Evolutionary conservation across 768 basidiomycete genomes (phyloP), one percentile per base, ranked within the genome.

Genomic region (Crassisporium funariophilum): DNA sequence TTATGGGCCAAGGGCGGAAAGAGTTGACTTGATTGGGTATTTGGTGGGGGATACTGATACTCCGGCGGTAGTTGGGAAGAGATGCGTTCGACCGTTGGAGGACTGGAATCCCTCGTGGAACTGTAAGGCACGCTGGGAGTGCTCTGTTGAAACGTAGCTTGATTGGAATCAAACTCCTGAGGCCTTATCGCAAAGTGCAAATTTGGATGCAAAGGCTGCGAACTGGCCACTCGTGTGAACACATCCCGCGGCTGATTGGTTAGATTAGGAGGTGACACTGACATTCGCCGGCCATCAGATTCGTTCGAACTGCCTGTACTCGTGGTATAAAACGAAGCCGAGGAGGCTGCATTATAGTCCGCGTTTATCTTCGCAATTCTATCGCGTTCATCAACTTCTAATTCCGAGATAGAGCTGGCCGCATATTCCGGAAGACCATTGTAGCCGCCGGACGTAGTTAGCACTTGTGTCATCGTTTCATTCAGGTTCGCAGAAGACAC

Each of bases 331-430:
- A 70, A 71, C 8, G 67, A 66, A n/a, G 62, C 59, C 24, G 71
- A 69, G 7, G 70, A 56, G 1, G 67, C 64, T 13, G 73, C 65
- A 43, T 78, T 77, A 41, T 68, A 67, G 44, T 67, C 65, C 7
- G 76, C 73, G 41, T 78, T 77, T 17, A 65, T 61, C 47, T 64
- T 60, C 5, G 76, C 74, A 11, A 75, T 47, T 6, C 58, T 61
- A 19, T 76, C 64, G 12, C 69, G 62, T 41, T 72, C 72, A 34
- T 68, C 64, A n/a, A 71, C 67, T 46, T 75, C 72, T 15, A 66
- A 62, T 38, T 73, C 70, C 9, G 68, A 68, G 37, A 58, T 40
- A 25, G 65, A 50, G 55, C 65, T 63, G 15, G 54, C 57, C 12
- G 56, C 55, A 47, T 60, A 63, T 16, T 63, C 52, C n/a, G 56